phyloP scores from a whole-genome alignment of 768 basidiomycete species.

The Kockovaella imperatae region DNA sequence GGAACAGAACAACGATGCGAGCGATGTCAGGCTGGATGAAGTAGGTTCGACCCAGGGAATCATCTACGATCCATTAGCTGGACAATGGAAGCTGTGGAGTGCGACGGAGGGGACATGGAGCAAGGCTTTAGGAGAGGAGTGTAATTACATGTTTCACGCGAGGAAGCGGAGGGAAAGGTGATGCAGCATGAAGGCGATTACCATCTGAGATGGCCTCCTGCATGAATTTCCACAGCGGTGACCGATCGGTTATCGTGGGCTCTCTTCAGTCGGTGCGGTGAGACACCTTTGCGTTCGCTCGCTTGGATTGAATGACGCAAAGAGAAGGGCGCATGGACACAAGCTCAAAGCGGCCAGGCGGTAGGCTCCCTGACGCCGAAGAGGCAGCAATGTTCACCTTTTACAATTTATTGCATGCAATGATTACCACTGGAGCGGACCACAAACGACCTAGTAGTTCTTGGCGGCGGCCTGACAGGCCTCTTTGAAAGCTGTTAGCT shows the following conservation, averaged over 20 bases:
- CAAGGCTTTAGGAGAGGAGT: conserved; percentile 34
- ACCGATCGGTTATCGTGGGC: no score
- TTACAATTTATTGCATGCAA: no score
- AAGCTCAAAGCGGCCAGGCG: no score
- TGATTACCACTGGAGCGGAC: no score
- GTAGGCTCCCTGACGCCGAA: no score
- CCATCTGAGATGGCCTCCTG: no score
- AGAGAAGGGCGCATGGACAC: no score
- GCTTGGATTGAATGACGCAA: no score
- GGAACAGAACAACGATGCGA: conserved; percentile 29
- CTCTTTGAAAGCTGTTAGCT: conserved; percentile 25
- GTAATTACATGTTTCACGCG: conserved; percentile 45
- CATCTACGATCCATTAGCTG: conserved; percentile 42
- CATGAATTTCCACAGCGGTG: no score
- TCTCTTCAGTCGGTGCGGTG: no score
- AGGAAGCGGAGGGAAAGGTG: conserved; percentile 26
- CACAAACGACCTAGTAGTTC: conserved; percentile 39
- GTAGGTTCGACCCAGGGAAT: conserved; percentile 43
- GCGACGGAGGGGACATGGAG: conserved; percentile 34
- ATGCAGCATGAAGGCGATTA: neutral
- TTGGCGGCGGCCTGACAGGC: conserved; percentile 45
- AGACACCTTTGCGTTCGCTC: no score
- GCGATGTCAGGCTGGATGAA: conserved; percentile 18
- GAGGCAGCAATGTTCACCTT: no score
- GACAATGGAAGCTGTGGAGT: conserved; percentile 41